phyloP scores from a whole-genome alignment of 139 green algal genomes.

The Micractinium conductrix region DNA sequence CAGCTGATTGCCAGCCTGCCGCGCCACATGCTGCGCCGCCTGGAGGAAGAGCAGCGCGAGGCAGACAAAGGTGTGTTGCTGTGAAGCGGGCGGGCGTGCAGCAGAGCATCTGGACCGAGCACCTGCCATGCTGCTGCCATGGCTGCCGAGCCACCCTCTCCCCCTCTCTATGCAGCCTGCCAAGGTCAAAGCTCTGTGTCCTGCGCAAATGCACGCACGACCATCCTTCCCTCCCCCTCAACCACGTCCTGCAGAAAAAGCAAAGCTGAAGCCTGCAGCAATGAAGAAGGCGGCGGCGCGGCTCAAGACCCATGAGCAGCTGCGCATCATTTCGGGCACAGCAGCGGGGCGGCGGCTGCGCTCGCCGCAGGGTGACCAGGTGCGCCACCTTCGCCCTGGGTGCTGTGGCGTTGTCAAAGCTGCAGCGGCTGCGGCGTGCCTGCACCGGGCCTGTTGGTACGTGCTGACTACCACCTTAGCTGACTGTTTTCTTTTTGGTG shows the following conservation, averaged over 20 bases:
- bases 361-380: slow-evolving; percentile 55
- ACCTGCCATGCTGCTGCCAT: background rate
- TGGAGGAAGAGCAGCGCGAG: slow-evolving; percentile 30
- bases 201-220: too few species aligned
- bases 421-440: too few species aligned
- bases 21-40: slow-evolving; percentile 8
- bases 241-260: slow-evolving; percentile 22
- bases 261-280: slow-evolving; percentile 38
- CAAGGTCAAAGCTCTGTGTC: background rate
- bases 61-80: slow-evolving; percentile 18
- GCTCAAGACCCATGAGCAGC: slow-evolving; percentile 56
- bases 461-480: background rate
- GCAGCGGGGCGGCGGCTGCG: slow-evolving; percentile 43
- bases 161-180: background rate
- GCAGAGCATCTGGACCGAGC: too few species aligned
- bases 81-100: too few species aligned
- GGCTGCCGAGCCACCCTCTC: background rate
- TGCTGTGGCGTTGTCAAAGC: too few species aligned
- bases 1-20: slow-evolving; percentile 42
- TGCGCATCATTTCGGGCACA: slow-evolving; percentile 70
- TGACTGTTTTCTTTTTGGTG: background rate
- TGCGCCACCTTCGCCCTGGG: too few species aligned
- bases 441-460: too few species aligned
- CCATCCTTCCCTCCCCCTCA: too few species aligned
- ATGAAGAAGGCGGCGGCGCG: slow-evolving; percentile 43